Base-by-base conservation (phyloP, 2,329 filamentous ascomycete genomes). In the Scedosporium aurantiacum region DNA sequence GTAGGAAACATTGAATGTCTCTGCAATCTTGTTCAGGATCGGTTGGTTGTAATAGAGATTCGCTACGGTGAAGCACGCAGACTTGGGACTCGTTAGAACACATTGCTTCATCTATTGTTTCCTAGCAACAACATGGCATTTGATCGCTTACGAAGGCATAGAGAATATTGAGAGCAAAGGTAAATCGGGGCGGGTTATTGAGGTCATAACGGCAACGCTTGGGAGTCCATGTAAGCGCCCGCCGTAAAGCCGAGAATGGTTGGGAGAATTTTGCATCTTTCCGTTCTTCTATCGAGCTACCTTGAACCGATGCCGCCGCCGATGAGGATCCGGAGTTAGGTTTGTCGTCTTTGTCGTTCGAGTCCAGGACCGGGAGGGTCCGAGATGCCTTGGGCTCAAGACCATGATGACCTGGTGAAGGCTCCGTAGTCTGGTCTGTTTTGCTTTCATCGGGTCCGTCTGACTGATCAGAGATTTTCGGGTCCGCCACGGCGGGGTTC, bases 41-140 rank as follows among this genome's bases (percentile, higher is more conserved):
- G 90, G 88, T 67, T 92, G 89, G 63, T 82, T 89, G 72, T 93
- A 91, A 74, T 93, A 93, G 2, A 93, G 76, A 66, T 92, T 92
- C 18, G 89, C 89, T 5, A 92, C 89, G 0, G 87, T 90, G 65
- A 90, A 85, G 3, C 85, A 80, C 0, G 76, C 74, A 2, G 81
- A 73, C 81, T 83, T 23, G n/a, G 1, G 1, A 58, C 10, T 1
- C 18, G n/a, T 47, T 47, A 47, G n/a, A 47, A 18, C 21, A 41
- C 40, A 27, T 32, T n/a, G n/a, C n/a, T n/a, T n/a, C n/a, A 10
- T 37, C 32, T 10, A 12, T 12, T 10, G 4, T 12, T 37, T 12
- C 32, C 4, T 37, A 60, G 43, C 23, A 52, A 21, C 4, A 58
- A 52, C 1, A 2, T 2, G 16, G 21, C 21, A 16, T 14, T 4